phyloP scores from a whole-genome alignment of 768 basidiomycete genomes.

The Scleroderma citrinum region DNA sequence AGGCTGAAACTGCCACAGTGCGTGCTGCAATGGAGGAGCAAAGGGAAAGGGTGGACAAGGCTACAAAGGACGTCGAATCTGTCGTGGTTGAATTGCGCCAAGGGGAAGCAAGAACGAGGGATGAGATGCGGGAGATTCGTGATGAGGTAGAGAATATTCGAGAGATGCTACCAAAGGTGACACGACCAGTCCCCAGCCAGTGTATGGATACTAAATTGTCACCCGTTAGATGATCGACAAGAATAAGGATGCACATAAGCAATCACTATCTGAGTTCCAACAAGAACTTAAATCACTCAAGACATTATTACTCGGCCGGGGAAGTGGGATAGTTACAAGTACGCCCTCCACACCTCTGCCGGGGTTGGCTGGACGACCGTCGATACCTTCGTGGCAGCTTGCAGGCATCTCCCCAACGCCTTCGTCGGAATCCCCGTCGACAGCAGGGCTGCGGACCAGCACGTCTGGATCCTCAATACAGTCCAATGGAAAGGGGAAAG shows the following conservation, averaged over 20 bases:
- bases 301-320: constrained; percentile 74
- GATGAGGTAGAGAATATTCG: constrained; percentile 87
- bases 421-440: constrained; percentile 12
- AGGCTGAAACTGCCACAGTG: constrained; percentile 68
- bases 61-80: constrained; percentile 64
- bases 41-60: constrained; percentile 62
- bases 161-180: constrained; percentile 90
- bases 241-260: constrained; percentile 78
- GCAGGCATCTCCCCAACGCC: constrained; percentile 32
- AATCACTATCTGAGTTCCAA: constrained; percentile 81
- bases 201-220: constrained; percentile 1
- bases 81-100: constrained; percentile 73
- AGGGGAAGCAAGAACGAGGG: constrained; percentile 70
- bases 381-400: constrained; percentile 92
- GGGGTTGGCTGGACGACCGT: constrained; percentile 51
- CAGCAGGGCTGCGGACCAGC: constrained; percentile 9
- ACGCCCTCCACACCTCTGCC: constrained; percentile 47
- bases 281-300: constrained; percentile 94
- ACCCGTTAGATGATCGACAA: constrained; percentile 83
- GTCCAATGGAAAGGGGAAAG: constrained; percentile 56
- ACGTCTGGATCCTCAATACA: constrained; percentile 13
- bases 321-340: constrained; percentile 41
- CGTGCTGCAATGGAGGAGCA: constrained; percentile 72
- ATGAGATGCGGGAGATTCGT: constrained; percentile 87
- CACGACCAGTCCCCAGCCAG: constrained; percentile 6